phyloP scores from a whole-genome alignment of 805 yeast species.

The Blastobotrys peoriensis region DNA sequence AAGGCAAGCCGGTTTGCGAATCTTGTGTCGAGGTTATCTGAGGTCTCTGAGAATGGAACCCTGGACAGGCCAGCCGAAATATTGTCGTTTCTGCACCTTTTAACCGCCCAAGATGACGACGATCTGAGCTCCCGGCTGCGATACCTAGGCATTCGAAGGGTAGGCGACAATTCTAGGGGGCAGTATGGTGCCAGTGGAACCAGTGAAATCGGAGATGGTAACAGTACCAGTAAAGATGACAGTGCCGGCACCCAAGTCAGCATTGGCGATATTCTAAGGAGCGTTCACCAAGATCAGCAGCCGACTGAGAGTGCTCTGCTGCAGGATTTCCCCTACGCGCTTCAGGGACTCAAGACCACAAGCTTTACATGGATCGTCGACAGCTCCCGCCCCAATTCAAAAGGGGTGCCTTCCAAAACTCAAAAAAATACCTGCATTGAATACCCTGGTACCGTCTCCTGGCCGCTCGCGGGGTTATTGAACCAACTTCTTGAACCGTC shows the following conservation, averaged over 20 bases:
- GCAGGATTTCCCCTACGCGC: conserved; percentile 26
- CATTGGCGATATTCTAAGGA: conserved; percentile 8
- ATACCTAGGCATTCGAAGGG: conserved; percentile 2
- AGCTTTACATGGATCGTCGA: conserved; percentile 16
- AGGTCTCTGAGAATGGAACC: not conserved
- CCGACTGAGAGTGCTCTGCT: conserved; percentile 16
- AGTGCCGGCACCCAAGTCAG: too few relatives aligned
- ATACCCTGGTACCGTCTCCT: conserved; percentile 35
- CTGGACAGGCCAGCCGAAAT: conserved; percentile 6
- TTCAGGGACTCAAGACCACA: conserved; percentile 27
- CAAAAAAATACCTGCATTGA: conserved; percentile 10
- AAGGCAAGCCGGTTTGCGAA: conserved; percentile 6
- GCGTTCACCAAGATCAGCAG: conserved; percentile 13
- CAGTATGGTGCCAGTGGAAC: not conserved
- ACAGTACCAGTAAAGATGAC: conserved; percentile 1
- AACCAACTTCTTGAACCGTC: conserved; percentile 65
- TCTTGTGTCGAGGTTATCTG: conserved; percentile 6
- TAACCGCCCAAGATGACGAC: not conserved
- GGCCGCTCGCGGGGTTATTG: conserved; percentile 51
- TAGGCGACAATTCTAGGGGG: not conserved
- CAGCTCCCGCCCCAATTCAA: conserved; percentile 3
- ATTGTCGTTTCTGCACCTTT: conserved; percentile 4
- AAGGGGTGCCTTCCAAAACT: too few relatives aligned
- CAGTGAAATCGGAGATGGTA: not conserved
- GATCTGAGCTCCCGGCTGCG: not conserved